A percentile compares a stretch with the other conserved stretches of the same genome.
phyloP scores from a whole-genome alignment of 1,139 yeast genomes.

The Yamadazyma mexicana region DNA sequence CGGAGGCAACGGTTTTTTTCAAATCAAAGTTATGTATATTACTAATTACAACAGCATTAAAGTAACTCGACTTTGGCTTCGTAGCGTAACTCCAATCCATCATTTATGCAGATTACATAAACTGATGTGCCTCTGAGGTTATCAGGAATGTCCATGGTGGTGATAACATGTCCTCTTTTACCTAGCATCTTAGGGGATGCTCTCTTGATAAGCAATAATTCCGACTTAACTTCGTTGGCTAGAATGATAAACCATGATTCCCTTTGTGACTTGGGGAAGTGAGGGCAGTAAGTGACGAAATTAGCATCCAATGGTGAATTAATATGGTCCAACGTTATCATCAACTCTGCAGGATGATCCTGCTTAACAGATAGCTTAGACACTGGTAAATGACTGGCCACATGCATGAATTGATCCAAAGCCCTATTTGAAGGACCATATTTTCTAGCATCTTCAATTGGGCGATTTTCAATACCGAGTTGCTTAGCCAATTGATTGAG shows the following conservation, averaged over 20 bases:
- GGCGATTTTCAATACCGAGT: conserved; percentile 27
- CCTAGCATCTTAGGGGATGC: conserved; percentile 57
- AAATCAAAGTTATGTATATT: conserved; percentile 7
- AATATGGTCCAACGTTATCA: conserved; percentile 52
- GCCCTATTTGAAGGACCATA: conserved; percentile 21
- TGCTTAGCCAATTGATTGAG: conserved; percentile 32
- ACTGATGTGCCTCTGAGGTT: conserved; percentile 47
- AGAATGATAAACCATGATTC: conserved; percentile 90
- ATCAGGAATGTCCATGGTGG: conserved; percentile 51
- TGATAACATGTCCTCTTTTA: conserved; percentile 42
- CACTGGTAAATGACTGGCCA: conserved; percentile 51
- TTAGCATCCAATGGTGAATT: conserved; percentile 56
- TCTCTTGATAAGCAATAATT: conserved; percentile 62
- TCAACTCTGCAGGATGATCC: conserved; percentile 29
- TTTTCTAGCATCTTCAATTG: conserved; percentile 20
- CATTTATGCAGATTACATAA: conserved; percentile 56
- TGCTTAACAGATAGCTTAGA: conserved; percentile 40
- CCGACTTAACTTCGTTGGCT: conserved; percentile 45
- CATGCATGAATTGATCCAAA: conserved; percentile 37
- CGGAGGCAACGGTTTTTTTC: no score
- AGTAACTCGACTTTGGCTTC: conserved; percentile 4
- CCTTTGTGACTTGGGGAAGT: conserved; percentile 86
- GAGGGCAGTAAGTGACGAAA: conserved; percentile 71
- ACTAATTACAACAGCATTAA: conserved; percentile 3
- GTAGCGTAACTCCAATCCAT: conserved; percentile 60